These are phyloP conservation scores for Oryza brachyantha DNA, from an alignment of 176 grass and related monocot genomes.

Conservation along the genomic window DNA sequence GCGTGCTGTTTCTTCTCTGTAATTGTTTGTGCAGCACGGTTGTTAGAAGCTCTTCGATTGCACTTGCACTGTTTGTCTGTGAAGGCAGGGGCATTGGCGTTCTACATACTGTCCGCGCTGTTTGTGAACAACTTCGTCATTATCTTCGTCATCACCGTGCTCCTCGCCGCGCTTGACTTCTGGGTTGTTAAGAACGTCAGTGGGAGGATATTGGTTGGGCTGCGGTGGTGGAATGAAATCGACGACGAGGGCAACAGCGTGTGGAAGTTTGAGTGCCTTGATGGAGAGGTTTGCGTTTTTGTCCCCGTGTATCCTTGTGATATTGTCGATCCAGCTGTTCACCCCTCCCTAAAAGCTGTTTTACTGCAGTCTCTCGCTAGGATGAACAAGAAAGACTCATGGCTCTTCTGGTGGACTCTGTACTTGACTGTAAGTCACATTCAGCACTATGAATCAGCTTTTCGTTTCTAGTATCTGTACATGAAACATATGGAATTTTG, in stretches of 20 bases:
- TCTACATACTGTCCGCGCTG: conserved; percentile 68
- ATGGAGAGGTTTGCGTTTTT: conserved; percentile 59
- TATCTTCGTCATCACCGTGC: conserved; percentile 76
- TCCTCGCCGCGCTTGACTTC: conserved; percentile 82
- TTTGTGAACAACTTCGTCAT: conserved; percentile 79
- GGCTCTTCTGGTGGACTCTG: conserved; percentile 96
- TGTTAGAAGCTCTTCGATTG: background rate
- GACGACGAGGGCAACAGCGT: conserved; percentile 65
- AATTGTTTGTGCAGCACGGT: background rate
- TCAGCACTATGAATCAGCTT: background rate
- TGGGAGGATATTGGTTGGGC: conserved; percentile 66
- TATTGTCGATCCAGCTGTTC: background rate
- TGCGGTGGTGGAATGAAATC: conserved; percentile 91
- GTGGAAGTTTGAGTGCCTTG: conserved; percentile 89
- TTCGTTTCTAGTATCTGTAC: background rate
- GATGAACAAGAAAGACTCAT: conserved; percentile 95
- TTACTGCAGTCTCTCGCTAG: conserved; percentile 69
- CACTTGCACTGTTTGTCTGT: conserved; percentile 1
- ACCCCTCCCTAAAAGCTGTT: too few species aligned
- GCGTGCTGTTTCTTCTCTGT: background rate
- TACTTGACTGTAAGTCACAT: conserved; percentile 70
- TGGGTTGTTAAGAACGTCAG: conserved; percentile 93
- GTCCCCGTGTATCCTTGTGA: background rate
- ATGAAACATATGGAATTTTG: background rate
- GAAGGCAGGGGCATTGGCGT: conserved; percentile 72